These are phyloP conservation scores for Lentinula edodes DNA, from an alignment of 768 basidiomycete species.

Conservation along the genomic window DNA sequence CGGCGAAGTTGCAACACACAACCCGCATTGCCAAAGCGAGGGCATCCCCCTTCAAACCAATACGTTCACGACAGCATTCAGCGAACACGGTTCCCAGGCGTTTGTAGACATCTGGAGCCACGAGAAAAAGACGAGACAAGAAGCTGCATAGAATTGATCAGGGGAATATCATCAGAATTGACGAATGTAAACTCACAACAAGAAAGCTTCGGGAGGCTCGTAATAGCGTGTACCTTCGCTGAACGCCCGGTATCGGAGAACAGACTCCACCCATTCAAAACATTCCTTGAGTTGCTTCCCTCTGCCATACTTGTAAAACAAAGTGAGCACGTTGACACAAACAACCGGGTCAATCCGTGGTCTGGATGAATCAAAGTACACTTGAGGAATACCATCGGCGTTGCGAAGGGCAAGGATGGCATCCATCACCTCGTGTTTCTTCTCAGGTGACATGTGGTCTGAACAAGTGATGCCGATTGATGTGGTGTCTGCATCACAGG, in stretches of 20 bases:
- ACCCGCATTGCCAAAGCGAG: slow-evolving; percentile 56
- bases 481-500: slow-evolving; percentile 55
- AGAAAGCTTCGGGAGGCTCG: slow-evolving; percentile 21
- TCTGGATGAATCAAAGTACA: slow-evolving; percentile 28
- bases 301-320: slow-evolving; percentile 47
- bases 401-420: slow-evolving; percentile 50
- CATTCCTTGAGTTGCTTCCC: slow-evolving; percentile 39
- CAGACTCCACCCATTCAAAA: slow-evolving; percentile 42
- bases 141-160: slow-evolving; percentile 40
- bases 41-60: slow-evolving; percentile 44
- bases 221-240: slow-evolving; percentile 53
- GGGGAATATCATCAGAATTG: background rate
- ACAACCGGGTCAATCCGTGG: slow-evolving; percentile 51
- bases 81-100: slow-evolving; percentile 34
- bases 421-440: slow-evolving; percentile 37
- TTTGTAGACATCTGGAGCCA: slow-evolving; percentile 27
- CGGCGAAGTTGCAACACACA: slow-evolving; percentile 35
- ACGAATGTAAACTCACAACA: background rate
- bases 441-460: slow-evolving; percentile 21
- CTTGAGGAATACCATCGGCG: slow-evolving; percentile 47
- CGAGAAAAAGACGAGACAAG: slow-evolving; percentile 42
- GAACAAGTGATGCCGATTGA: slow-evolving; percentile 41
- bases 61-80: slow-evolving; percentile 42
- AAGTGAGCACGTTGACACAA: slow-evolving; percentile 41
- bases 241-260: slow-evolving; percentile 48